Conservation (phyloP, 208 protist genomes). For the Jaenimonas drosophilae region DNA sequence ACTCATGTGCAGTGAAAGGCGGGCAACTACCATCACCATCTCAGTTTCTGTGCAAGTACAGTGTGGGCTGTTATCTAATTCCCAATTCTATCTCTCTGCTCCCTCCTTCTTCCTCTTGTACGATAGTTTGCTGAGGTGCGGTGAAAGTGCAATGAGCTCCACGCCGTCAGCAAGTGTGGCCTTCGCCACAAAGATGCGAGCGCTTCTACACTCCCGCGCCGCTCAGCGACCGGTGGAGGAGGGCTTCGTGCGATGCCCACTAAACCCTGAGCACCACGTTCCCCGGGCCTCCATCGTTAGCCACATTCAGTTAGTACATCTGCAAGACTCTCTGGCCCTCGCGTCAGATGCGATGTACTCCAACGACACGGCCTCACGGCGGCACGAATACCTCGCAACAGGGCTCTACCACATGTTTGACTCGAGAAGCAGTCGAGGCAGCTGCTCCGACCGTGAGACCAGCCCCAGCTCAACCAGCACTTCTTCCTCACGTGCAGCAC, state of each 20-base stretch:
- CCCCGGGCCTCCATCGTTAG: constrained; percentile 13
- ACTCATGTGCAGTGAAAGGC: no score
- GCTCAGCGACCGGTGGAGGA: constrained; percentile 5
- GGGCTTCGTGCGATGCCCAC: constrained; percentile 17
- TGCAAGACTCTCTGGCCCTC: constrained; percentile 5
- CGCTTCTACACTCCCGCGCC: constrained; percentile 4
- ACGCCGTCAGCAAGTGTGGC: constrained; percentile 1
- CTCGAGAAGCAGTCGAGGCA: no score
- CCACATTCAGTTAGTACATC: constrained; percentile 11
- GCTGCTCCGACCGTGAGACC: background rate
- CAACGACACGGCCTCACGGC: constrained; percentile 3
- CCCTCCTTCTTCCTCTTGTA: background rate
- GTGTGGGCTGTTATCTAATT: no score
- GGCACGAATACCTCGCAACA: constrained; percentile 6
- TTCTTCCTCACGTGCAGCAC: background rate
- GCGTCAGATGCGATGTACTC: constrained; percentile 14
- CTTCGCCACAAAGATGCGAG: constrained; percentile 11
- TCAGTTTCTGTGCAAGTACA: no score
- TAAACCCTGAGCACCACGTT: constrained; percentile 18
- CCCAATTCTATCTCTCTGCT: constrained; percentile 1
- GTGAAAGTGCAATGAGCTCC: no score
- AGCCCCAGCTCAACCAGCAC: constrained; percentile 1
- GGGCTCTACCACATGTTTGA: constrained; percentile 7
- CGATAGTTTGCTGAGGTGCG: background rate
- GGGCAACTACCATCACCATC: no score